These are phyloP conservation scores for Cymodocea nodosa DNA, from an alignment of 116 monocot species.

Conservation along the genomic window DNA sequence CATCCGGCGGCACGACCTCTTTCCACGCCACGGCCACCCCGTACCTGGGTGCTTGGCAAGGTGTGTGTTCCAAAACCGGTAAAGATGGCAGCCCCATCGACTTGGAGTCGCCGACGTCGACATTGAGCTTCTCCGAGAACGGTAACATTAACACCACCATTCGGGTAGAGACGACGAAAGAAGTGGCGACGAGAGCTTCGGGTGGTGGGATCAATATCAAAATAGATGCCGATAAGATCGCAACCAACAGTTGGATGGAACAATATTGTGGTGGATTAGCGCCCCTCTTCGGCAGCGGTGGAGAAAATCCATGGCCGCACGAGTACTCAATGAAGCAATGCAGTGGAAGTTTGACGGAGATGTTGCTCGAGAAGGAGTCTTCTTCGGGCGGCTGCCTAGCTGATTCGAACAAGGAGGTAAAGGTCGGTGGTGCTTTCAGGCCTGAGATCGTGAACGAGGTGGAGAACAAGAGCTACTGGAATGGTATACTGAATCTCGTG, in stretches of 20 bases:
- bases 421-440: not conserved
- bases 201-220: not conserved
- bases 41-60: slow-evolving; percentile 11
- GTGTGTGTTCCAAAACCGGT: slow-evolving; percentile 6
- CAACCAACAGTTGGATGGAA: no score
- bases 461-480: slow-evolving; percentile 69
- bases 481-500: slow-evolving; percentile 48
- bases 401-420: not conserved
- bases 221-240: no score
- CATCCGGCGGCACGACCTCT: not conserved
- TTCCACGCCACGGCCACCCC: slow-evolving; percentile 3
- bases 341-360: slow-evolving; percentile 33
- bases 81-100: slow-evolving; percentile 15
- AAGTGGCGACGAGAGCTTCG: slow-evolving; percentile 5
- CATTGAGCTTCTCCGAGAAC: slow-evolving; percentile 54
- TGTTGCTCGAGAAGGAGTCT: slow-evolving; percentile 29
- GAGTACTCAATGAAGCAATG: slow-evolving; percentile 4
- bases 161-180: not conserved
- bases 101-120: slow-evolving; percentile 74
- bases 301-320: not conserved
- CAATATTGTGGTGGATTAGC: not conserved
- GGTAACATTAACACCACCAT: no score
- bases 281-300: not conserved
- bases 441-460: slow-evolving; percentile 14
- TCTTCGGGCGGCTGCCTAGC: slow-evolving; percentile 7